Evolutionary conservation across 345 rosid genomes (phyloP).

Genomic region (Hibiscus trionum): DNA sequence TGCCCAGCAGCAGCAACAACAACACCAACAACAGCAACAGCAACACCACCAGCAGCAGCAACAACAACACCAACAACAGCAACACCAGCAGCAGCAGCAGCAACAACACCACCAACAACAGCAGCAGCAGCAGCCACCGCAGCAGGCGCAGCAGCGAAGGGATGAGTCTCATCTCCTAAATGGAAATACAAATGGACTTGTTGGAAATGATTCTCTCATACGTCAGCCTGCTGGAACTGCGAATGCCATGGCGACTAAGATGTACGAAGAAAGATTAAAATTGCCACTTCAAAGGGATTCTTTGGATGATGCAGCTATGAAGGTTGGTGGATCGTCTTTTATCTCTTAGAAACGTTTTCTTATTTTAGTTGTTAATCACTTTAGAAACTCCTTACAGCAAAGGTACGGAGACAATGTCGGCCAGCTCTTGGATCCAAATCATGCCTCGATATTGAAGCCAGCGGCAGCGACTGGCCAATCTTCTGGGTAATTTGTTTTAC

Average conservation of each 20-base stretch:
- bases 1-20: conserved; percentile 35
- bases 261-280: conserved; percentile 80
- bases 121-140: conserved; percentile 39
- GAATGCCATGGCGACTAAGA: conserved; percentile 71
- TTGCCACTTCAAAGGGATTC: conserved; percentile 76
- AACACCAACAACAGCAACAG: conserved; percentile 34
- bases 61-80: conserved; percentile 35
- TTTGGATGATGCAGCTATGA: conserved; percentile 73
- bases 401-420: conserved; percentile 77
- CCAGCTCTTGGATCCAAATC: conserved; percentile 83
- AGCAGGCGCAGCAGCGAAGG: conserved; percentile 62
- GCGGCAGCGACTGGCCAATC: conserved; percentile 73
- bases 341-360: neutral
- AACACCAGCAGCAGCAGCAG: conserved; percentile 33
- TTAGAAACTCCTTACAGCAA: conserved; percentile 39
- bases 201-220: conserved; percentile 63
- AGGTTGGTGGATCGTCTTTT: conserved; percentile 38
- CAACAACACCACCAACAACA: conserved; percentile 37
- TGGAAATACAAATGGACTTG: conserved; percentile 73
- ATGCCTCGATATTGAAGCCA: conserved; percentile 81
- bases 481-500: conserved; percentile 45
- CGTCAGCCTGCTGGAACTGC: conserved; percentile 77
- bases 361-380: neutral
- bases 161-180: conserved; percentile 72
- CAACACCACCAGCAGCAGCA: conserved; percentile 32